Evolutionary conservation across 2,329 filamentous ascomycete species (phyloP), one percentile per base, ranked within the genome.

Genomic region (Nothophoma quercina): DNA sequence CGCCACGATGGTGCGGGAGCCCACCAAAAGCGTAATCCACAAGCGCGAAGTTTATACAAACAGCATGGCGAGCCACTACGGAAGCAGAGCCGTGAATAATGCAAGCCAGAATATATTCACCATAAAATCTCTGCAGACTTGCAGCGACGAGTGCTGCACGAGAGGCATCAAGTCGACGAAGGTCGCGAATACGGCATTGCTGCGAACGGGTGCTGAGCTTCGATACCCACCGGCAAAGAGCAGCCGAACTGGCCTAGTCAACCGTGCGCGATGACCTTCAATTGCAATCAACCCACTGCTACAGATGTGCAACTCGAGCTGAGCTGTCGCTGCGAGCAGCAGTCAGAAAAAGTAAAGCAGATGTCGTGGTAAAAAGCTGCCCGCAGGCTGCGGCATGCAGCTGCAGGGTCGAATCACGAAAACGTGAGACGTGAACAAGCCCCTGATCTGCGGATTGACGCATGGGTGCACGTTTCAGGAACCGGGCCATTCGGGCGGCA

Each of bases 401-500:
- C 30, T 46, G 38, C 50, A 52, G 49, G 42, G 42, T 28, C 25
- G 19, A 8, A 46, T 35, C 41, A 38, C 36, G 35, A 46, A 19
- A 51, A 45, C 5, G 19, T 22, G 32, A 47, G 36, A 36, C 43
- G 25, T 33, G 18, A 38, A 30, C 5, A 28, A 47, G 43, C 43
- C 50, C 50, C 50, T 53, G 50, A 53, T 47, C 50, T 42, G 38
- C 49, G 15, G 23, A 30, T 38, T 28, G 33, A 22, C 28, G 28
- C 48, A 43, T 43, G 34, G 28, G n/a, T 42, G 32, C 32, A 39
- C 38, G 50, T 52, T 47, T 52, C 42, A 47, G 38, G 22, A 30
- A 21, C 49, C 42, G 49, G 43, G n/a, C n/a, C 25, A 38, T 5
- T 42, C 26, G 28, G 43, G 28, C 35, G 36, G 43, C 21, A 47